These are phyloP conservation scores for Candida easanensis DNA, from an alignment of 805 yeast genomes.

Conservation along the genomic window DNA sequence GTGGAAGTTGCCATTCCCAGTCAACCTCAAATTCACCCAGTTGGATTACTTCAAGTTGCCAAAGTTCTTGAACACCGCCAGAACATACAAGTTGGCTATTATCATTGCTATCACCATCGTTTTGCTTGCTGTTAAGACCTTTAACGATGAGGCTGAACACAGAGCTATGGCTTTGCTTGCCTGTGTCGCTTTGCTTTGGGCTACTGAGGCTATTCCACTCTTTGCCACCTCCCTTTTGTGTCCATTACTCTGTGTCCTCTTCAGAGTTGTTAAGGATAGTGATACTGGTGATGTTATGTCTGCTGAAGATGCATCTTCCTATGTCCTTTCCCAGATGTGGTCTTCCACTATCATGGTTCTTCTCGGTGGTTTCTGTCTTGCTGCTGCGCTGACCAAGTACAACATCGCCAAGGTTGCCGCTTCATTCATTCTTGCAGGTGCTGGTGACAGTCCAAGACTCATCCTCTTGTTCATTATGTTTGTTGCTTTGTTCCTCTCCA, in stretches of 20 bases:
- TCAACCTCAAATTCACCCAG: slow-evolving; percentile 26
- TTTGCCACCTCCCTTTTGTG: slow-evolving; percentile 86
- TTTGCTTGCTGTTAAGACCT: slow-evolving; percentile 55
- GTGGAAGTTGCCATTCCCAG: slow-evolving; percentile 31
- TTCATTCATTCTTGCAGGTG: slow-evolving; percentile 71
- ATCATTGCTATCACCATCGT: slow-evolving; percentile 52
- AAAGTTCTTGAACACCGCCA: slow-evolving; percentile 39
- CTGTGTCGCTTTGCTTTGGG: slow-evolving; percentile 78
- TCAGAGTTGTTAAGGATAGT: slow-evolving; percentile 57
- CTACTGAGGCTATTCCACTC: slow-evolving; percentile 89
- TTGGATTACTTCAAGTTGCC: slow-evolving; percentile 37
- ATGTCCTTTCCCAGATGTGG: slow-evolving; percentile 86
- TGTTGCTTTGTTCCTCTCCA: slow-evolving; percentile 79
- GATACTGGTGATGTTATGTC: slow-evolving; percentile 51
- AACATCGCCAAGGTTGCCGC: slow-evolving; percentile 87
- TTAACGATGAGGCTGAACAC: slow-evolving; percentile 57
- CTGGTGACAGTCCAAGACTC: slow-evolving; percentile 80
- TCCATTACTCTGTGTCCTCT: slow-evolving; percentile 74
- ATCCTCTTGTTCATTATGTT: slow-evolving; percentile 78
- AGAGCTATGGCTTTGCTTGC: slow-evolving; percentile 66
- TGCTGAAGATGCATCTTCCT: slow-evolving; percentile 65
- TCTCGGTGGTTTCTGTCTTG: slow-evolving; percentile 89
- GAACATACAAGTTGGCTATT: slow-evolving; percentile 27
- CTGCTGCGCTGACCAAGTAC: slow-evolving; percentile 90
- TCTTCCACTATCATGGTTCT: slow-evolving; percentile 86